Conservation (phyloP, 2,329 filamentous ascomycete genomes). For the Aspergillus sp. region DNA sequence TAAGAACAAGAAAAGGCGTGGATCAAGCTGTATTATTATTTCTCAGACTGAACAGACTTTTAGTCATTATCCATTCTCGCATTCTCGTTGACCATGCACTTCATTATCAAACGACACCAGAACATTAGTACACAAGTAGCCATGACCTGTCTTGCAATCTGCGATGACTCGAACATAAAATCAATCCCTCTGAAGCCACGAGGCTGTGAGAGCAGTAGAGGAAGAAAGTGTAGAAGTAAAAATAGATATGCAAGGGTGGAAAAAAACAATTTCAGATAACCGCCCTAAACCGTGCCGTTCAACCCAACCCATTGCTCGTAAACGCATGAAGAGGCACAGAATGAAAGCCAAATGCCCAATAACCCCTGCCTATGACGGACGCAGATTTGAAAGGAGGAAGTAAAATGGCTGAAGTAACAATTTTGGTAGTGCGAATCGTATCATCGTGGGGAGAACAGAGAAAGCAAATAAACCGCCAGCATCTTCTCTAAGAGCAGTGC, state of each 20-base stretch:
- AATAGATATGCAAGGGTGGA: conserved; percentile 8
- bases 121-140: background rate
- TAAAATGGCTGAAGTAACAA: conserved; percentile 14
- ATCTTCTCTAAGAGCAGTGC: conserved; percentile 30
- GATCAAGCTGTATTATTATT: background rate
- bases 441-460: conserved; percentile 28
- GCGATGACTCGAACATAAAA: too few species aligned
- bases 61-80: background rate
- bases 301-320: conserved; percentile 33
- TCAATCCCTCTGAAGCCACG: too few species aligned
- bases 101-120: background rate
- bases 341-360: conserved; percentile 19
- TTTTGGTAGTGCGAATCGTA: conserved; percentile 23
- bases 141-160: background rate
- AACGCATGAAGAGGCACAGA: conserved; percentile 28
- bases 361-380: conserved; percentile 12
- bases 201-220: background rate
- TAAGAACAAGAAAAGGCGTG: background rate
- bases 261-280: conserved; percentile 27
- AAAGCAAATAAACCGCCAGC: conserved; percentile 22
- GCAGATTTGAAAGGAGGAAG: conserved; percentile 6
- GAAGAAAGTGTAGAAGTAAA: conserved; percentile 16
- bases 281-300: conserved; percentile 30
- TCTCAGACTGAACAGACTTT: background rate
- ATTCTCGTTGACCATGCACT: background rate